Base-by-base conservation (phyloP, 306 rosid species). In the Gastrolobium villosum region DNA sequence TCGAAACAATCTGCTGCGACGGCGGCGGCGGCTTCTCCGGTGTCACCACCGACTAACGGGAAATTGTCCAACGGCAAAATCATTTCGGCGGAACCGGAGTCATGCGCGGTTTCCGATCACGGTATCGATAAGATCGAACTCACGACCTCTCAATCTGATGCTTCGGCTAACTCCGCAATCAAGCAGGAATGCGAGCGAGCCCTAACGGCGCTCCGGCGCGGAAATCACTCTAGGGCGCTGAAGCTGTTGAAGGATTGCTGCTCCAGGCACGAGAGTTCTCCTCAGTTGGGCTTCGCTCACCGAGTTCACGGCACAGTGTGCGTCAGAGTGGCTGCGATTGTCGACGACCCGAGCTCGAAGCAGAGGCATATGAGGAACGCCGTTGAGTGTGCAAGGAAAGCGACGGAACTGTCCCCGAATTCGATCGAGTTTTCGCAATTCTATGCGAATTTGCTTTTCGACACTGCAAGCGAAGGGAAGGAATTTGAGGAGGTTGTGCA, bases 121-220 rank as follows among this genome's bases (percentile, higher is more conserved):
- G 49, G 28, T 52, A 14, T 52, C n/a, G 20, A 50, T 6, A 88
- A 84, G 97, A 86, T 81, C 84, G 96, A 88, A 44, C 43, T 86
- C 32, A 64, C 11, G 55, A 11, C 66, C 57, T 34, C 68, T 35
- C 95, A 81, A 75, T 77, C 93, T 10, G 90, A 89, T 41, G 87
- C 84, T 26, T 79, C 87, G 31, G 43, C 3, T 54, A 46, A 67
- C 87, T 79, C 91, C 41, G 7, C 90, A 10, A 86, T 89, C 79
- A 96, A 89, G 90, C 83, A 80, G 2, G 98, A 96, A 76, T 95
- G 98, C 55, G 99, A 95, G 81, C 85, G 89, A 10, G 97, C 97
- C 72, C 91, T 93, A 20, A 92, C 83, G 34, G 86, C 97, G 53
- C 85, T 88, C 30, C 87, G 98, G 44, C 97, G 99, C 1, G 99